phyloP scores from a whole-genome alignment of 2,329 filamentous ascomycete species.

The Diaporthe eres region DNA sequence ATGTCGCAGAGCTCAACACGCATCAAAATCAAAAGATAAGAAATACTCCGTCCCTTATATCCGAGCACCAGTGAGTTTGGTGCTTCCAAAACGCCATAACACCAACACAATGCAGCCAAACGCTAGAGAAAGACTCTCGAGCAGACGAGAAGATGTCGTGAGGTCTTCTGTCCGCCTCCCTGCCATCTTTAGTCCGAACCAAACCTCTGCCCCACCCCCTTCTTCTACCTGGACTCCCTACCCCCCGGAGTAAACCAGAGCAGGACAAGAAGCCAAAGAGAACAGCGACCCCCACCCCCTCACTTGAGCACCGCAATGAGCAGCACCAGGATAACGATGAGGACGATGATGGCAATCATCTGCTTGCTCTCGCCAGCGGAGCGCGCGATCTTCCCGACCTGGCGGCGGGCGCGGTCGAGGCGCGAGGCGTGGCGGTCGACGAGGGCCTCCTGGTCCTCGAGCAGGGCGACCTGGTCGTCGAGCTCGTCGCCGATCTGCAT shows the following conservation, averaged over 20 bases:
- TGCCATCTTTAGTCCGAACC: background rate
- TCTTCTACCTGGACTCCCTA: background rate
- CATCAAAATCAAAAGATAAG: slow-evolving; percentile 1
- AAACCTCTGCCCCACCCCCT: too few relatives aligned
- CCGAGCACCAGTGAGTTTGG: background rate
- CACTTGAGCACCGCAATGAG: slow-evolving; percentile 87
- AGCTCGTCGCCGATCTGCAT: slow-evolving; percentile 98
- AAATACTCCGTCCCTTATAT: background rate
- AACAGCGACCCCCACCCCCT: background rate
- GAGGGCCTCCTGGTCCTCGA: slow-evolving; percentile 89
- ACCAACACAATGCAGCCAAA: slow-evolving; percentile 32
- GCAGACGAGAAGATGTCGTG: background rate
- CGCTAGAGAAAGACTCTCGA: slow-evolving; percentile 6
- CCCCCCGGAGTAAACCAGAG: background rate
- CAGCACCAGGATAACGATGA: slow-evolving; percentile 87
- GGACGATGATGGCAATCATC: slow-evolving; percentile 82
- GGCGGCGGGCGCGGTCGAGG: slow-evolving; percentile 80
- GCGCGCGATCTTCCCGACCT: slow-evolving; percentile 79
- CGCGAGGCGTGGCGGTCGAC: slow-evolving; percentile 85
- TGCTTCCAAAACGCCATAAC: slow-evolving; percentile 31
- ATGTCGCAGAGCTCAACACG: background rate
- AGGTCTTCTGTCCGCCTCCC: background rate
- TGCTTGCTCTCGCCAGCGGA: slow-evolving; percentile 89
- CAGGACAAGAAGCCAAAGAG: background rate
- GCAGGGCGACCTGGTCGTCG: slow-evolving; percentile 87